Conservation (phyloP, 2,329 filamentous ascomycete species). For the Endothia cerciana region DNA sequence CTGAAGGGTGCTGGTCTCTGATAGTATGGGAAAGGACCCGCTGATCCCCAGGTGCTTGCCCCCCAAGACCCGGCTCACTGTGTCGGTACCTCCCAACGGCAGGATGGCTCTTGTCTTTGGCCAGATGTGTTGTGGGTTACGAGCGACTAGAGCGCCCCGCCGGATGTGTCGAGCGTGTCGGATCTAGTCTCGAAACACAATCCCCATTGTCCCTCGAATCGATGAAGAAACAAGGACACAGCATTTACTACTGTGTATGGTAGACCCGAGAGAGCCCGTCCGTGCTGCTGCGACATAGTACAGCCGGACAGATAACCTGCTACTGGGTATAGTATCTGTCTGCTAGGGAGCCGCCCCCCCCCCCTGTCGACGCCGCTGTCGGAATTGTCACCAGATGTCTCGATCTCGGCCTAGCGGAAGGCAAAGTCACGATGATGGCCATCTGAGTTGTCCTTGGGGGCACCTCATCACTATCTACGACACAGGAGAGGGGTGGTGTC, state of each 20-base stretch:
- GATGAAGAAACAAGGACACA: conserved; percentile 9
- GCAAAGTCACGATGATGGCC: conserved; percentile 12
- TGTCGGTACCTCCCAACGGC: conserved; percentile 9
- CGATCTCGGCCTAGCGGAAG: conserved; percentile 1
- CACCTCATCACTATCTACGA: conserved; percentile 6
- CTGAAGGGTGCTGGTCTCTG: background rate
- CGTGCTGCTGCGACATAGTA: background rate
- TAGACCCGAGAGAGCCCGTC: background rate
- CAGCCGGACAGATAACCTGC: too few species aligned
- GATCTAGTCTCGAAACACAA: conserved; percentile 11
- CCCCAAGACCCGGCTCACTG: conserved; percentile 15
- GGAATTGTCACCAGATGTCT: background rate
- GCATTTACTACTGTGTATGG: conserved; percentile 3
- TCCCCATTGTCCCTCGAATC: conserved; percentile 15
- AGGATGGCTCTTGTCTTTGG: background rate
- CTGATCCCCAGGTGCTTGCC: conserved; percentile 13
- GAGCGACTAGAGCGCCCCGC: background rate
- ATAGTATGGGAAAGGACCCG: conserved; percentile 8
- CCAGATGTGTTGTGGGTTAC: background rate
- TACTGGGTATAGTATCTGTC: too few species aligned
- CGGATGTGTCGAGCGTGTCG: background rate
- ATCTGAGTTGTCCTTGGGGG: conserved; percentile 3
- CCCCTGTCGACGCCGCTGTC: too few species aligned
- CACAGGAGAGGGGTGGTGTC: conserved; percentile 4
- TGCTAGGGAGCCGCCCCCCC: too few species aligned